Percentiles rank a stretch among this genome's conserved stretches.
Conservation (phyloP, 768 basidiomycete species). For the Pleurotus tuber-regium region DNA sequence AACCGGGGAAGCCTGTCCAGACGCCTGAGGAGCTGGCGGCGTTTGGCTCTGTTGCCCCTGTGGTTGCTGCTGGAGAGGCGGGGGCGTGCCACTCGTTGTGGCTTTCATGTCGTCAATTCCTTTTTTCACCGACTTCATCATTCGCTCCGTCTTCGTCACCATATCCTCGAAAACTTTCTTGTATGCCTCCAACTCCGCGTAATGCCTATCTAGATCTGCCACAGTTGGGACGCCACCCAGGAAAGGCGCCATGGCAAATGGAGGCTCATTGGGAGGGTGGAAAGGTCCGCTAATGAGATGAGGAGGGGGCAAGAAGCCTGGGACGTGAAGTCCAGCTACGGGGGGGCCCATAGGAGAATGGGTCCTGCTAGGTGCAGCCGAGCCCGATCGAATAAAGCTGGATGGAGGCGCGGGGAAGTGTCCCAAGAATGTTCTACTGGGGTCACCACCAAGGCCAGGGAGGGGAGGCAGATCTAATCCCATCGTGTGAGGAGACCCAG, state of each 20-base stretch:
- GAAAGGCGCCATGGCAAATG: conserved; percentile 7
- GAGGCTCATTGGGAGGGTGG: conserved; percentile 1
- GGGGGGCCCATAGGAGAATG: conserved; percentile 66
- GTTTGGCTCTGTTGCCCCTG: background rate
- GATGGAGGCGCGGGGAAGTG: conserved; percentile 37
- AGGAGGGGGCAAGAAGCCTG: conserved; percentile 40
- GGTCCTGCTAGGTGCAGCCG: conserved; percentile 66
- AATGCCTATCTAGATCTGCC: conserved; percentile 71
- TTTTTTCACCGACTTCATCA: conserved; percentile 70
- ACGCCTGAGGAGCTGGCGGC: conserved; percentile 4
- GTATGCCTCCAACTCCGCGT: conserved; percentile 59
- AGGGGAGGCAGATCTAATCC: conserved; percentile 67
- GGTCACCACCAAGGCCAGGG: conserved; percentile 28
- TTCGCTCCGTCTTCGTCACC: conserved; percentile 68
- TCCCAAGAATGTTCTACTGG: conserved; percentile 4
- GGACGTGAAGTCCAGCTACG: conserved; percentile 22
- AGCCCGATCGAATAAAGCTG: conserved; percentile 64
- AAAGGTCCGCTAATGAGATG: conserved; percentile 19
- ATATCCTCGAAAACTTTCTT: conserved; percentile 68
- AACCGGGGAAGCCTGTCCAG: background rate
- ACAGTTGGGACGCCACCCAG: conserved; percentile 38
- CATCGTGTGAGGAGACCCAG: conserved; percentile 17
- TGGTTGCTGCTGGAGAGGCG: background rate
- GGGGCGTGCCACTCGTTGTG: conserved; percentile 8
- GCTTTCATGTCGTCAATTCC: conserved; percentile 75